These are phyloP conservation scores for Chimonanthus salicifolius DNA, from an alignment of 164 flowering plant species.

Conservation along the genomic window DNA sequence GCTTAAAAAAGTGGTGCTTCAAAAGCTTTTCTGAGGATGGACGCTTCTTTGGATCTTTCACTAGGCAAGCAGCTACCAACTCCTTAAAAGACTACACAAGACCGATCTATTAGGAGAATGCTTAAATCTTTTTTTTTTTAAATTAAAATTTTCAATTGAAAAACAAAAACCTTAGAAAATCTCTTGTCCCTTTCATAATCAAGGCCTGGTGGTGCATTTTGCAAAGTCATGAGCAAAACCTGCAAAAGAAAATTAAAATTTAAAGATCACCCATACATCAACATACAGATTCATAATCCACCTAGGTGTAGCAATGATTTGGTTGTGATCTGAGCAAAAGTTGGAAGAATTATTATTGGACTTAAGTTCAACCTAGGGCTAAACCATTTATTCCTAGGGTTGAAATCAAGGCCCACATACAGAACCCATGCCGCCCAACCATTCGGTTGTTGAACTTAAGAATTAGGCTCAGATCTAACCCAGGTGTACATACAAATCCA, in stretches of 20 bases:
- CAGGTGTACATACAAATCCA: neutral
- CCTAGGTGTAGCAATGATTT: neutral
- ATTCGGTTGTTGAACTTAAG: neutral
- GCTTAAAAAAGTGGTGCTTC: slow-evolving; percentile 83
- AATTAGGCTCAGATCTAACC: neutral
- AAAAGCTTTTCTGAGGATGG: slow-evolving; percentile 86
- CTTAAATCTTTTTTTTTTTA: neutral
- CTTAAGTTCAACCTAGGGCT: neutral
- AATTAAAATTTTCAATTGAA: neutral
- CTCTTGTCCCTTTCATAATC: slow-evolving; percentile 90
- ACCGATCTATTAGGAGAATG: slow-evolving; percentile 10
- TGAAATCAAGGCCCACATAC: too few species aligned
- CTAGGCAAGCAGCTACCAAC: slow-evolving; percentile 88
- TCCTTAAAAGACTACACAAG: slow-evolving; percentile 66
- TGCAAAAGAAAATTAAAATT: slow-evolving; percentile 16
- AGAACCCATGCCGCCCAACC: neutral
- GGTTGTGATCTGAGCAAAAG: neutral
- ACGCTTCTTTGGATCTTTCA: slow-evolving; percentile 94
- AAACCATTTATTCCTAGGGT: neutral
- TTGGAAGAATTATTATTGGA: neutral
- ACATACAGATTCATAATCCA: neutral
- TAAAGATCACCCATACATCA: slow-evolving; percentile 63
- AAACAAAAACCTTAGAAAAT: slow-evolving; percentile 73
- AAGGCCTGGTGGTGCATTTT: slow-evolving; percentile 99
- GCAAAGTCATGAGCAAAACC: slow-evolving; percentile 97